phyloP scores from a whole-genome alignment of 352 stramenopile species.

The Phytophthora sansomeana region DNA sequence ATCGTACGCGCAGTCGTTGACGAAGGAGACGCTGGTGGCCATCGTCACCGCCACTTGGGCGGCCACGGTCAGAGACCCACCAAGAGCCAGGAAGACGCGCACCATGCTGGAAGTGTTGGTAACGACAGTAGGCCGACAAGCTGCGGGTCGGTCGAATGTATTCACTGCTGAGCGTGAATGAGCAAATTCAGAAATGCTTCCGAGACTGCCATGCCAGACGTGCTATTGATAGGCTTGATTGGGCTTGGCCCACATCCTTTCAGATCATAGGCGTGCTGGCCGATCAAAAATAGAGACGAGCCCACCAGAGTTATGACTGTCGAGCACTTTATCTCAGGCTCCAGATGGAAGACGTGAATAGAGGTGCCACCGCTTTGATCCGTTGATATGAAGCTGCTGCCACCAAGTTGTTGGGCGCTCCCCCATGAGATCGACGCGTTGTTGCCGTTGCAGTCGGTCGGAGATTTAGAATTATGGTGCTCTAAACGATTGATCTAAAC shows the following conservation, averaged over 20 bases:
- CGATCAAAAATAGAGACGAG: slow-evolving; percentile 24
- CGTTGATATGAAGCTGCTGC: neutral
- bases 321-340: slow-evolving; percentile 22
- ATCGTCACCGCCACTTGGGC: slow-evolving; percentile 36
- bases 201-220: slow-evolving; percentile 16
- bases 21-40: slow-evolving; percentile 41
- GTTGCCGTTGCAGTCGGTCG: slow-evolving; percentile 2
- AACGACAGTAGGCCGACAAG: slow-evolving; percentile 2
- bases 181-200: slow-evolving; percentile 25
- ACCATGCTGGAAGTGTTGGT: slow-evolving; percentile 28
- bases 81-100: slow-evolving; percentile 38
- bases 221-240: slow-evolving; percentile 27
- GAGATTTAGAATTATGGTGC: no score
- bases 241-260: slow-evolving; percentile 26
- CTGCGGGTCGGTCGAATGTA: slow-evolving; percentile 26
- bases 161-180: slow-evolving; percentile 34
- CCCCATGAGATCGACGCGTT: slow-evolving; percentile 19
- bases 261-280: slow-evolving; percentile 23
- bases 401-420: neutral
- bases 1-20: slow-evolving; percentile 55
- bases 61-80: slow-evolving; percentile 34
- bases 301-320: neutral
- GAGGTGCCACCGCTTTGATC: neutral
- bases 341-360: slow-evolving; percentile 16
- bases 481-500: no score